A percentile compares a stretch with the other conserved stretches of the same genome.
Evolutionary conservation across 2,329 filamentous ascomycete genomes (phyloP).

Genomic region (Didymella pinodella): DNA sequence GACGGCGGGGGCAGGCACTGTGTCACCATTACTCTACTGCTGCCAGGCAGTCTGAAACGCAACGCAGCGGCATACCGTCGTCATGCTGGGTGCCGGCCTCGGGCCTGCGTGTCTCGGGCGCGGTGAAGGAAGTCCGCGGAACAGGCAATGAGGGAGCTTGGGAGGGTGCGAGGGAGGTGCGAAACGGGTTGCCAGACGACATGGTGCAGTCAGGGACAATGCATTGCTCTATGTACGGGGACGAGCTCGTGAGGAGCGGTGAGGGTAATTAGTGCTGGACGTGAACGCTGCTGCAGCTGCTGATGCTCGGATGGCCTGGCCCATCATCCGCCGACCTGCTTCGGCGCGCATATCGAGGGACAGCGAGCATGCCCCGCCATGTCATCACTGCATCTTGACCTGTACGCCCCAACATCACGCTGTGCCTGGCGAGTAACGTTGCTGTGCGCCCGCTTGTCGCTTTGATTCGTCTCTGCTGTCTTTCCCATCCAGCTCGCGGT

Average conservation of each 20-base stretch:
- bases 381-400: constrained; percentile 21
- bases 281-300: constrained; percentile 28
- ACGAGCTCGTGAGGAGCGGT: constrained; percentile 34
- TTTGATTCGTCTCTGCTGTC: neutral
- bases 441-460: constrained; percentile 1
- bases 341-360: constrained; percentile 30
- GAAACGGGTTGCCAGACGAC: constrained; percentile 53
- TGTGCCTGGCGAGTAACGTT: constrained; percentile 12
- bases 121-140: constrained; percentile 40
- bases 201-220: constrained; percentile 49
- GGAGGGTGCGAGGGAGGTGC: constrained; percentile 42
- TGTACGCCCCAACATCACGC: constrained; percentile 14
- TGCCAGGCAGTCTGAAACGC: constrained; percentile 31
- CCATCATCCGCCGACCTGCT: constrained; percentile 29
- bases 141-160: constrained; percentile 31
- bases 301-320: constrained; percentile 30
- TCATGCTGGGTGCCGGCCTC: constrained; percentile 34
- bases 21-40: constrained; percentile 46
- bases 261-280: constrained; percentile 23
- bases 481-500: neutral
- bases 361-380: constrained; percentile 33
- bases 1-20: constrained; percentile 40
- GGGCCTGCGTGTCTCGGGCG: constrained; percentile 32
- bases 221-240: constrained; percentile 51
- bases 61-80: constrained; percentile 45